Evolutionary conservation across 2,329 filamentous ascomycete genomes (phyloP), one percentile per base, ranked within the genome.

Genomic region (Talaromyces sp.): DNA sequence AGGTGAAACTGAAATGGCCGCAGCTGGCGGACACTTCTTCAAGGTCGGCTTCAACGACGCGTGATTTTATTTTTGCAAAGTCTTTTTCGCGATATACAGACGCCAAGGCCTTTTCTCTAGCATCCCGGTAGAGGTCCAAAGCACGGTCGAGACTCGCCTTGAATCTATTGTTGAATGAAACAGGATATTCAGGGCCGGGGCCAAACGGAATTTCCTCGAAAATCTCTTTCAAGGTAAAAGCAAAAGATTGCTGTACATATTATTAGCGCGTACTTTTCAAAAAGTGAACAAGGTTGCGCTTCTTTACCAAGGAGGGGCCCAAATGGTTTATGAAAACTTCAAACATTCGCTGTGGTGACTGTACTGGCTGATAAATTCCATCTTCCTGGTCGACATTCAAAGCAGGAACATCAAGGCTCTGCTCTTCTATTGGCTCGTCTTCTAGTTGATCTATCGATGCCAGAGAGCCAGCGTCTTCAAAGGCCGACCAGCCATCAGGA

Each of bases 1-100:
- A 80, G 50, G 90, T 96, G 72, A 95, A 97, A 70, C 90, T 93
- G 71, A 98, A 99, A 75, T 98, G 93, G 0, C 95, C 93, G 70
- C 95, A 99, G 60, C 93, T 96, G n/a, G 95, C 93, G 46, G 93
- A 93, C 11, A 98, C 93, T 74, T 99, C 95, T 73, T 99, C 95
- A 60, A 96, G 92, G 73, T 98, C 95, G 2, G 93, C 95, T 70
- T 96, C 89, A 9, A 93, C 83, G 63, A 89, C 89, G 57, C 91
- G 82, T 0, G 89, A 87, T 49, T 86, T 83, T 3, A 86, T 80
- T 61, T 85, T 85, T n/a, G 71, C 85, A 43, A 92, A 81, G 67
- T 92, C 87, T 62, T 92, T 91, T 56, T 85, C 89, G 64, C 84
- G 86, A 74, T 99, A 98, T 0, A 99, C 81, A 60, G 89, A 83